Base-by-base conservation (phyloP, 129 eudicot species). In the Flaveria brownii region DNA sequence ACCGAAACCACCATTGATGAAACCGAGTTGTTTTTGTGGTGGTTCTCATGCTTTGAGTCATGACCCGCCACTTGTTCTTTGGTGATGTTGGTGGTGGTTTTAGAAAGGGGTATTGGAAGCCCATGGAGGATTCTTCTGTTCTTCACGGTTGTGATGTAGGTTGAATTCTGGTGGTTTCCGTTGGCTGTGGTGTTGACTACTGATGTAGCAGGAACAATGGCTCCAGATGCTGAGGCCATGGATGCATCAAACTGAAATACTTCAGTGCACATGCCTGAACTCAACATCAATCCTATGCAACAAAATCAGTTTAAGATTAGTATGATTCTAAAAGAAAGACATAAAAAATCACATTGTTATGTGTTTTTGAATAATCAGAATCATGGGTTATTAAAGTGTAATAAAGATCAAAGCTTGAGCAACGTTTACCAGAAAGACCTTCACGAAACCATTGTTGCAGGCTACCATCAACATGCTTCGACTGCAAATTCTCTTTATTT, bases 1-100 rank as follows among this genome's bases (percentile, higher is more conserved):
- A 95, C 96, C 14, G 97, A 91, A n/a, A 95, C 99, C 80, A 95
- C 91, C 93, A 95, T 89, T 0, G 98, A 85, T 23, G 97, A 80
- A 28, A 66, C 56, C 8, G 91, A 68, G 11, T 55, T 83, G 50
- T 83, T 86, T 74, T 87, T 77, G 17, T 67, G 85, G 49, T 63
- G 82, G 49, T 87, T 78, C 57, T 85, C 89, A 23, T 85, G 81
- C 69, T 86, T 50, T 61, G 91, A 70, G 64, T 79, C 69, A 13
- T 66, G 72, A 28, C 81, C 83, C 16, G 69, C 78, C 22, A 22
- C 81, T 18, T 70, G 82, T 80, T 87, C 87, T 73, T 81, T 78
- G 16, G 97, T 80, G 42, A 87, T 51, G 78, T 94, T 91, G 41
- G 74, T 70, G 56, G 84, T 56, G 47, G 91, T 23, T 36, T 81